Percentiles rank a stretch among this genome's conserved stretches.
Evolutionary conservation across 257 asterid genomes (phyloP).

Genomic region (Fraxinus pennsylvanica): DNA sequence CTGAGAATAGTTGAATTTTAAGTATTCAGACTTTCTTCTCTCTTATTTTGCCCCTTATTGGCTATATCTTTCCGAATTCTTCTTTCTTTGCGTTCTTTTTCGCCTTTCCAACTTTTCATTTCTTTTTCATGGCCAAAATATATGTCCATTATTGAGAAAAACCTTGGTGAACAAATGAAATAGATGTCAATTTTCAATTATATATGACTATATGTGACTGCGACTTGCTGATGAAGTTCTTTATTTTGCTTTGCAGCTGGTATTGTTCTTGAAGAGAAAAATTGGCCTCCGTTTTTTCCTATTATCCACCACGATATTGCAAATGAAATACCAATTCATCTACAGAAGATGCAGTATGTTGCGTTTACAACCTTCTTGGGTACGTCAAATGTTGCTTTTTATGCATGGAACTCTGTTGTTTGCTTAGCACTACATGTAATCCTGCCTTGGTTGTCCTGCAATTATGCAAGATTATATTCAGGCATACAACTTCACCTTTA

Average conservation of each 20-base stretch:
- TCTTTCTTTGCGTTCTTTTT: neutral
- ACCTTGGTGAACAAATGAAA: too few species aligned
- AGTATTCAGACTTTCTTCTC: neutral
- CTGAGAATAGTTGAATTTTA: neutral
- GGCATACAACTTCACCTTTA: slow-evolving; percentile 10
- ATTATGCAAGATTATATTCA: neutral
- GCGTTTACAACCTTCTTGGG: slow-evolving; percentile 90
- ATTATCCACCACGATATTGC: slow-evolving; percentile 91
- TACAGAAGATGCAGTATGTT: slow-evolving; percentile 87
- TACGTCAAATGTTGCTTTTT: slow-evolving; percentile 36
- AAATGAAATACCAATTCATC: slow-evolving; percentile 89
- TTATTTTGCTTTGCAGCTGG: slow-evolving; percentile 46
- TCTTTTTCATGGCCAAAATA: too few species aligned
- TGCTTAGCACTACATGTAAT: neutral
- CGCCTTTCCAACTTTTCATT: too few species aligned
- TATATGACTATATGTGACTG: neutral
- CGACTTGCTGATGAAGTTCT: slow-evolving; percentile 12
- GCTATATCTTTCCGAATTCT: neutral
- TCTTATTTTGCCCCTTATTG: neutral
- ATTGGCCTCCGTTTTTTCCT: slow-evolving; percentile 97
- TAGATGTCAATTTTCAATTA: neutral
- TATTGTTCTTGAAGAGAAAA: slow-evolving; percentile 72
- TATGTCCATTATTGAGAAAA: too few species aligned
- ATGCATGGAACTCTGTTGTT: neutral
- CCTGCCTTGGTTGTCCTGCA: neutral